phyloP scores from a whole-genome alignment of 176 grass and related monocot species.

The Carex cristatella region DNA sequence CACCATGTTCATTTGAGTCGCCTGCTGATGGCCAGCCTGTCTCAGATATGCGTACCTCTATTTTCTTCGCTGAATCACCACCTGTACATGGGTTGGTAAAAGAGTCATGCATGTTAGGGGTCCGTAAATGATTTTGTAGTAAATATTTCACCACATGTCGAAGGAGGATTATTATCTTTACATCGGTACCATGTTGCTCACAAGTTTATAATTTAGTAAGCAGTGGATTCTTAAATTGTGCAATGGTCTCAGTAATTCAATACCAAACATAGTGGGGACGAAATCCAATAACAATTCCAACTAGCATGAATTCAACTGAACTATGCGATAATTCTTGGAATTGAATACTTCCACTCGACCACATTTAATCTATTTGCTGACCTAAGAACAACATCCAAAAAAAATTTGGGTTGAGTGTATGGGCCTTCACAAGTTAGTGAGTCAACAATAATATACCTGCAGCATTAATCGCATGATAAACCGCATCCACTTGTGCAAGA shows the following conservation, averaged over 20 bases:
- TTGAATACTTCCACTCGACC: neutral
- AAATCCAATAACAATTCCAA: neutral
- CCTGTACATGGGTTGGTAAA: neutral
- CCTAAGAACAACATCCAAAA: neutral
- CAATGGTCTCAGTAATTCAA: neutral
- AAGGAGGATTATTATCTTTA: neutral
- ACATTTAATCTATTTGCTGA: neutral
- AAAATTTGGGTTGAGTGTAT: neutral
- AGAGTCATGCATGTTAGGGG: neutral
- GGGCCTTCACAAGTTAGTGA: neutral
- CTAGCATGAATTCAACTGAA: neutral
- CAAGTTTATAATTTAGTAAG: neutral
- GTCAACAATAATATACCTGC: slow-evolving; percentile 3
- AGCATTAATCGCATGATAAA: slow-evolving; percentile 66
- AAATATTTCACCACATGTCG: neutral
- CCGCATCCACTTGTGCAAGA: slow-evolving; percentile 56
- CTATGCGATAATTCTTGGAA: neutral
- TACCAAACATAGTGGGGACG: neutral
- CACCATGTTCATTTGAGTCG: slow-evolving; percentile 43
- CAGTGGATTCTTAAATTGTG: neutral
- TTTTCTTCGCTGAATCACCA: slow-evolving; percentile 20
- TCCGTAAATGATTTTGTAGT: neutral
- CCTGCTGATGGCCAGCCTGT: slow-evolving; percentile 70
- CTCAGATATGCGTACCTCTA: slow-evolving; percentile 70
- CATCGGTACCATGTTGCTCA: neutral